Evolutionary conservation across 805 yeast species (phyloP), one percentile per base, ranked within the genome.

Genomic region (Yarrowia osloensis): DNA sequence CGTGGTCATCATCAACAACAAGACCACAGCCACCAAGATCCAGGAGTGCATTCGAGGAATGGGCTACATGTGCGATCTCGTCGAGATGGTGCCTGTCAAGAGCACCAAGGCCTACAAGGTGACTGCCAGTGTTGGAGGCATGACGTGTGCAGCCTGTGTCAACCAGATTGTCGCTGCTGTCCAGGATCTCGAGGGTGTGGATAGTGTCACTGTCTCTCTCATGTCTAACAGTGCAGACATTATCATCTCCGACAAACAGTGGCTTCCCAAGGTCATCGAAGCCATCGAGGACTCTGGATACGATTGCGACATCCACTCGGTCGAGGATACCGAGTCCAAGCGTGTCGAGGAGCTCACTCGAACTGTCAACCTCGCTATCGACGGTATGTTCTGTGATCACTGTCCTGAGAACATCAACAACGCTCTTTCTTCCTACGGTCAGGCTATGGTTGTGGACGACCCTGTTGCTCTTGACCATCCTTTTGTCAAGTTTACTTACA

Each of bases 91-190:
- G 24, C 92, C 91, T 0, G 81, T 87, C 3, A 81, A 81, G 35
- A 77, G 83, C 37, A 63, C 71, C 4, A 82, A 81, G 67, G 68
- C 75, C 28, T 83, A 79, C 70, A 82, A 82, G 70, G 83, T 87
- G 9, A 78, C 81, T 12, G 91, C 91, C 0, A 77, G 85, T 0
- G 85, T 89, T 50, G 89, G 88, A 12, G 94, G 93, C 3, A 88
- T 89, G 75, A 85, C 91, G 0, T 89, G 94, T 76, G 86, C 89
- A 8, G 85, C 91, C 0, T 88, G 95, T 75, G 85, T 85, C 1
- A 81, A 81, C 46, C 79, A 93, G 0, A 83, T 90, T 12, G 76
- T 79, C 11, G 76, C 80, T 9, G 35, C 84, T 79, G 28, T 74
- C 74, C 37, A 81, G 22, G 67, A 79, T 4, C 72, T 88, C 44